Evolutionary conservation across 2,329 filamentous ascomycete genomes (phyloP).

Genomic region (Zalaria obscura): DNA sequence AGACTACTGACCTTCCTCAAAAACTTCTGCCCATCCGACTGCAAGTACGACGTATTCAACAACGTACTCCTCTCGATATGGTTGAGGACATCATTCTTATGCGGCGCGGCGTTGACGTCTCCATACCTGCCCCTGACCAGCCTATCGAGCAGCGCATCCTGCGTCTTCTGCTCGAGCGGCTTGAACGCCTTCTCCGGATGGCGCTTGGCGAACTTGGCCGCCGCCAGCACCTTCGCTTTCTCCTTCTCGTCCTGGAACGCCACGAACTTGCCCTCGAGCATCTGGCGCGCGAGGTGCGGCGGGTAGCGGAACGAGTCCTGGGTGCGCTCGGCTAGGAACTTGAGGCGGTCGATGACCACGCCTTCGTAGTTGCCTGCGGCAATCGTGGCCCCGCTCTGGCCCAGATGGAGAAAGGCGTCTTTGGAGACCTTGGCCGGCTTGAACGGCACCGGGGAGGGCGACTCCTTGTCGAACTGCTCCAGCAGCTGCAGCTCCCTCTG

Average conservation of each 20-base stretch:
- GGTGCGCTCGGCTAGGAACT: constrained; percentile 8
- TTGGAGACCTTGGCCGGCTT: constrained; percentile 3
- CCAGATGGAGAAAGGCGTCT: constrained; percentile 8
- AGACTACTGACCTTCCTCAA: constrained; percentile 14
- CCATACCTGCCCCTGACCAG: constrained; percentile 14
- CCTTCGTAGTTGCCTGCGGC: constrained; percentile 11
- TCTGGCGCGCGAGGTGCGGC: constrained; percentile 8
- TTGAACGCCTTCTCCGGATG: not conserved
- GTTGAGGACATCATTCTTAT: constrained; percentile 12
- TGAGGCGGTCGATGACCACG: constrained; percentile 13
- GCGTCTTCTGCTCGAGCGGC: constrained; percentile 6
- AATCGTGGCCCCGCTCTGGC: constrained; percentile 12
- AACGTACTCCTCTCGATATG: constrained; percentile 8
- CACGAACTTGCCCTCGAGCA: constrained; percentile 9
- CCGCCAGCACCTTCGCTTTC: constrained; percentile 7
- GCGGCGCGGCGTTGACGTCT: constrained; percentile 5
- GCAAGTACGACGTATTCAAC: constrained; percentile 13
- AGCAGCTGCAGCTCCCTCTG: constrained; percentile 7
- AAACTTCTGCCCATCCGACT: constrained; percentile 16
- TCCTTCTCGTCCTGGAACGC: constrained; percentile 9
- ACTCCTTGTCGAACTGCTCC: constrained; percentile 8
- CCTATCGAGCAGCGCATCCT: constrained; percentile 8
- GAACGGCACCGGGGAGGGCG: constrained; percentile 7
- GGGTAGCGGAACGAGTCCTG: constrained; percentile 7
- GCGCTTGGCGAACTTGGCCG: constrained; percentile 4